Evolutionary conservation across 1,284 basidiomycete species (phyloP).

Genomic region (Ceratobasidium sp.): DNA sequence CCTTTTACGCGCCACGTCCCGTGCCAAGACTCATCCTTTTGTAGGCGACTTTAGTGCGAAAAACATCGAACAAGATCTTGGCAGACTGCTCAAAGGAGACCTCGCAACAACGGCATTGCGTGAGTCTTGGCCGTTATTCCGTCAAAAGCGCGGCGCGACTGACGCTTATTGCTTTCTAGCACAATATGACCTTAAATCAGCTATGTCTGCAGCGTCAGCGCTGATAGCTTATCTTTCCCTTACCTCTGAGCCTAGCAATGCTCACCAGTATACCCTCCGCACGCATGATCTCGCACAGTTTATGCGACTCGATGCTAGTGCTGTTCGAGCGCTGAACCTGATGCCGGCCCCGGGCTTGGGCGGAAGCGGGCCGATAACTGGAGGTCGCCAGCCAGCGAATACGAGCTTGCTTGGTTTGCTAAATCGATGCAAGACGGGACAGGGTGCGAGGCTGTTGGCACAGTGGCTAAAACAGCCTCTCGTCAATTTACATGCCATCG

Average conservation of each 20-base stretch:
- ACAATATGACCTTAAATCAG: conserved; percentile 80
- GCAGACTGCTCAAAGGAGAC: conserved; percentile 72
- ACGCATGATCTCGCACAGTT: conserved; percentile 94
- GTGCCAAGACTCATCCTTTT: background rate
- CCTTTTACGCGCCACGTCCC: background rate
- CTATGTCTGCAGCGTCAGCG: conserved; percentile 83
- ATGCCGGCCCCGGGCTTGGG: conserved; percentile 69
- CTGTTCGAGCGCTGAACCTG: conserved; percentile 89
- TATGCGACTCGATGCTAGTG: conserved; percentile 96
- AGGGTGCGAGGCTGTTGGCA: conserved; percentile 89
- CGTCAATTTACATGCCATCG: conserved; percentile 92
- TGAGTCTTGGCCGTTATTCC: conserved; percentile 58
- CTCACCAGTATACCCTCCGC: conserved; percentile 81
- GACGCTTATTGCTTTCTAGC: conserved; percentile 59
- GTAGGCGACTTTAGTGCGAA: conserved; percentile 82
- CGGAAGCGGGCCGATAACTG: conserved; percentile 50
- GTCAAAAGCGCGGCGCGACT: background rate
- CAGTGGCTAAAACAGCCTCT: conserved; percentile 98
- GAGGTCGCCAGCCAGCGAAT: conserved; percentile 63
- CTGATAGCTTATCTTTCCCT: conserved; percentile 87
- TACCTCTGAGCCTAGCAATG: conserved; percentile 83
- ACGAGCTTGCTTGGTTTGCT: conserved; percentile 90
- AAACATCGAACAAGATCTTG: conserved; percentile 86
- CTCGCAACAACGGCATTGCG: conserved; percentile 59
- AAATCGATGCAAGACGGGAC: conserved; percentile 96